phyloP scores from a whole-genome alignment of 1,284 basidiomycete species.

The Pseudomicrostroma phylloplanum region DNA sequence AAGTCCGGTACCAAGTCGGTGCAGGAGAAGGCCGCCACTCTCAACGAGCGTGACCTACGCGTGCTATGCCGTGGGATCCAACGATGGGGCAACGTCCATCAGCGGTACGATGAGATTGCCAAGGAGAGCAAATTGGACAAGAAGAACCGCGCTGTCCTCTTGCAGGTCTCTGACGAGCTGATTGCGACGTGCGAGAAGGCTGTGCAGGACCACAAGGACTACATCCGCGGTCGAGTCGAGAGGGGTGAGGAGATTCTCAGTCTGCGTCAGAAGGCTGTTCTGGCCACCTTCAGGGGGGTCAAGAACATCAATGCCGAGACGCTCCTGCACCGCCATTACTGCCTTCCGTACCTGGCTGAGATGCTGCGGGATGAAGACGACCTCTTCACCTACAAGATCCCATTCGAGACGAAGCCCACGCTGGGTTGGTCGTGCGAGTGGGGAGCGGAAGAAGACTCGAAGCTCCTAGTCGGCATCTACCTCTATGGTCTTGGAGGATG shows the following conservation, averaged over 20 bases:
- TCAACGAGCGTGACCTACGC: constrained; percentile 94
- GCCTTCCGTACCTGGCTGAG: constrained; percentile 80
- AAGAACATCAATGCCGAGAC: constrained; percentile 96
- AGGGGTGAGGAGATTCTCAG: constrained; percentile 65
- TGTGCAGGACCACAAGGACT: constrained; percentile 72
- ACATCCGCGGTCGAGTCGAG: constrained; percentile 53
- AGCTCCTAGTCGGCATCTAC: constrained; percentile 88
- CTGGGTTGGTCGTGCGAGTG: constrained; percentile 94
- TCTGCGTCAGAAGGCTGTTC: constrained; percentile 84
- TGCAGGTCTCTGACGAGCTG: constrained; percentile 86
- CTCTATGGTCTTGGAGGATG: constrained; percentile 92
- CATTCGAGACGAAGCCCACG: constrained; percentile 85
- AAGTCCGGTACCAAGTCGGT: constrained; percentile 58
- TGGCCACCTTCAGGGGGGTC: constrained; percentile 82
- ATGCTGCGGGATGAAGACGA: constrained; percentile 58
- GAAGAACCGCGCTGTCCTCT: constrained; percentile 89
- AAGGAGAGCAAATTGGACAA: constrained; percentile 83
- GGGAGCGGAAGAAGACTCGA: constrained; percentile 86
- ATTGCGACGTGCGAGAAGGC: constrained; percentile 77
- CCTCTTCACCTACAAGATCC: constrained; percentile 68
- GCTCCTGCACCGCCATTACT: constrained; percentile 78
- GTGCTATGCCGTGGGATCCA: constrained; percentile 91
- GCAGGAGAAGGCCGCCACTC: constrained; percentile 85
- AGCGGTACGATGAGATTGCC: constrained; percentile 88
- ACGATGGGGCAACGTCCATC: constrained; percentile 93